Evolutionary conservation across 768 basidiomycete species (phyloP).

Genomic region (Rhodosporidiobolus odoratus): DNA sequence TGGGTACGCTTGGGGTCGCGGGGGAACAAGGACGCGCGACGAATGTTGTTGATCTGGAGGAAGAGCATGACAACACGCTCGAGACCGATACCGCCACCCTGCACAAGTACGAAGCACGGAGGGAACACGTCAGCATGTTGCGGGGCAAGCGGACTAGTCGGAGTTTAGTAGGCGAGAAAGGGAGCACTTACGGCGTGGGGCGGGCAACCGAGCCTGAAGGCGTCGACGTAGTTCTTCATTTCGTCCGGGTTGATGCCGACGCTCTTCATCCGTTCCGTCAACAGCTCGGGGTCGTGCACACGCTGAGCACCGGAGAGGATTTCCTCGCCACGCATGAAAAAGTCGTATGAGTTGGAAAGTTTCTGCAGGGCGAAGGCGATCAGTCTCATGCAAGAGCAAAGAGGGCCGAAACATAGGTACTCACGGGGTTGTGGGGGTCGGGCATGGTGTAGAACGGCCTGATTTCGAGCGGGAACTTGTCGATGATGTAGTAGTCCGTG

Average conservation of each 20-base stretch:
- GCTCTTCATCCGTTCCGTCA: conserved; percentile 74
- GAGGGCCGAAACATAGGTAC: not conserved
- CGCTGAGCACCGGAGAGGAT: conserved; percentile 97
- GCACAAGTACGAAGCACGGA: not conserved
- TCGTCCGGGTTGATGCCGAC: conserved; percentile 80
- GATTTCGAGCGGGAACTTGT: conserved; percentile 94
- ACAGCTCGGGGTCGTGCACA: conserved; percentile 79
- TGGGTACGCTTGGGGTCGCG: conserved; percentile 92
- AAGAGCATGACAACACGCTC: conserved; percentile 82
- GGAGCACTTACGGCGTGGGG: conserved; percentile 69
- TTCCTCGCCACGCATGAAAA: conserved; percentile 99
- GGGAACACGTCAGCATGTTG: conserved; percentile 56
- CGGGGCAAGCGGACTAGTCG: conserved; percentile 51
- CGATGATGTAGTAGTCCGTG: conserved; percentile 98
- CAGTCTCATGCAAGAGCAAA: not conserved
- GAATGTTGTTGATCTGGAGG: conserved; percentile 92
- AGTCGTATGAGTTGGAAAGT: conserved; percentile 97
- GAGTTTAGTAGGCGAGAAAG: not conserved
- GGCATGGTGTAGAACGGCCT: conserved; percentile 99
- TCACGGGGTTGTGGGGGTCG: conserved; percentile 79
- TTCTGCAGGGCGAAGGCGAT: conserved; percentile 52
- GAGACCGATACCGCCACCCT: conserved; percentile 38
- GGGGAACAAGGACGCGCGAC: conserved; percentile 88
- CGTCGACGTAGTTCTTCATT: conserved; percentile 89
- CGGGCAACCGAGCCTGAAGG: conserved; percentile 87